phyloP scores from a whole-genome alignment of 495 filamentous ascomycete genomes.

The Penicillium canescens region DNA sequence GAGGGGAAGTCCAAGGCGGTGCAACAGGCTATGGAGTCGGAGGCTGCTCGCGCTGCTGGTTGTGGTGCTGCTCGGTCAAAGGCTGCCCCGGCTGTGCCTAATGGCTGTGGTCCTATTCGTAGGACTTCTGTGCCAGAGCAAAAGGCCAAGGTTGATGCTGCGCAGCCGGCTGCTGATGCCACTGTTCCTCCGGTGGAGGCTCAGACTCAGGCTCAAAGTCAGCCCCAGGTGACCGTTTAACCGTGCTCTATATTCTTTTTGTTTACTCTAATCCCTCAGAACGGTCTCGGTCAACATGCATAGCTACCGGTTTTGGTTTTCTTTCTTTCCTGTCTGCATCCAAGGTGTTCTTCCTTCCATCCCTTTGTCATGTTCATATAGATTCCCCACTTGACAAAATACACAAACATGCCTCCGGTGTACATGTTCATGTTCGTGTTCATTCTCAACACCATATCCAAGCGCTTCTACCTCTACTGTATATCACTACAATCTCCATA shows the following conservation, averaged over 20 bases:
- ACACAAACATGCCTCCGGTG: too few relatives aligned
- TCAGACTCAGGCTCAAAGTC: conserved; percentile 13
- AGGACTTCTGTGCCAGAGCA: conserved; percentile 37
- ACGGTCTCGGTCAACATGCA: conserved; percentile 14
- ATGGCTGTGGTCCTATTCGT: conserved; percentile 40
- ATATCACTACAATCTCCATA: too few relatives aligned
- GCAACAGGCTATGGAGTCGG: conserved; percentile 53
- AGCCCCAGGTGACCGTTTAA: conserved; percentile 29
- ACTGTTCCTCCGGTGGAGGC: conserved; percentile 23
- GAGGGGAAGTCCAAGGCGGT: conserved; percentile 43
- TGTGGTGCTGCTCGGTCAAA: conserved; percentile 35
- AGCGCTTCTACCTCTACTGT: too few relatives aligned
- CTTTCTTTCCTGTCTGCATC: conserved; percentile 10
- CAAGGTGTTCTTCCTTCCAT: conserved; percentile 1
- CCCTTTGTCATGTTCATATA: too few relatives aligned
- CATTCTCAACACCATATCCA: too few relatives aligned
- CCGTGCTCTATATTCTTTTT: conserved; percentile 1
- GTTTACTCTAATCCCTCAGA: neutral
- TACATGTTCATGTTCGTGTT: too few relatives aligned
- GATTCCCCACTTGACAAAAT: too few relatives aligned
- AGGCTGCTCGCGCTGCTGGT: conserved; percentile 45
- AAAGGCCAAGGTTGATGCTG: conserved; percentile 20
- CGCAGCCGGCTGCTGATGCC: conserved; percentile 15
- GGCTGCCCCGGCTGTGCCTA: conserved; percentile 18
- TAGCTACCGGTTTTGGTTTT: conserved; percentile 20